Base-by-base conservation (phyloP, 2,329 filamentous ascomycete species). In the Aspergillus thermomutatus region DNA sequence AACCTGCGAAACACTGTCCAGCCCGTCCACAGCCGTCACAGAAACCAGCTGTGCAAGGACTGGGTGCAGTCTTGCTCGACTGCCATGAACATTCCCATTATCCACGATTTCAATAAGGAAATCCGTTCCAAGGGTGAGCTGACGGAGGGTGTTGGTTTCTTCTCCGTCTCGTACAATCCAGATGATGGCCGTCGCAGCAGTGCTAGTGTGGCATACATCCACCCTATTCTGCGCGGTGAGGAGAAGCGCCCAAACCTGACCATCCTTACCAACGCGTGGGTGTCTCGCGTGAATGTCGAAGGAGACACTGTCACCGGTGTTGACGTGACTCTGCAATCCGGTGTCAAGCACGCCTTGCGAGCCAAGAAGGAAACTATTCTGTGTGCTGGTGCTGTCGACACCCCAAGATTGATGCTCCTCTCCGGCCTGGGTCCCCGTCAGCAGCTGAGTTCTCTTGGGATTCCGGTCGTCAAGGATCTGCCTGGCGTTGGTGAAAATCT, bases 41-140 rank as follows among this genome's bases (percentile, higher is more conserved):
- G 90, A 65, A 96, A 96, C 79, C 89, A 96, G 81, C 83, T 96
- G 52, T 95, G 91, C 82, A 85, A 90, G 75, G 92, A 96, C 75
- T 96, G 92, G 92, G 83, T 96, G 56, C 78, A 88, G 67, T 85
- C 91, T 31, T 94, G 90, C 81, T 88, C 89, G 60, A 83, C 81
- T 27, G 89, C 91, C 25, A 82, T 95, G 76, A 79, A 88, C 70
- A 91, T 96, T 61, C 92, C 92, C 53, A 77, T 95, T 54, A 85
- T 94, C 64, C 80, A 86, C 62, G 90, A 96, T 78, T 96, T 95
- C 82, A 96, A 96, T 80, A 80, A 87, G 67, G 85, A 92, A 72
- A 96, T 96, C 72, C 83, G 83, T 59, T 80, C 83, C 62, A 88
- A 82, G 51, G 92, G 92, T 55, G 81, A 86, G 47, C 77, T 96